Evolutionary conservation across 1,284 basidiomycete genomes (phyloP), one percentile per base, ranked within the genome.

Genomic region (Porodaedalea pini): DNA sequence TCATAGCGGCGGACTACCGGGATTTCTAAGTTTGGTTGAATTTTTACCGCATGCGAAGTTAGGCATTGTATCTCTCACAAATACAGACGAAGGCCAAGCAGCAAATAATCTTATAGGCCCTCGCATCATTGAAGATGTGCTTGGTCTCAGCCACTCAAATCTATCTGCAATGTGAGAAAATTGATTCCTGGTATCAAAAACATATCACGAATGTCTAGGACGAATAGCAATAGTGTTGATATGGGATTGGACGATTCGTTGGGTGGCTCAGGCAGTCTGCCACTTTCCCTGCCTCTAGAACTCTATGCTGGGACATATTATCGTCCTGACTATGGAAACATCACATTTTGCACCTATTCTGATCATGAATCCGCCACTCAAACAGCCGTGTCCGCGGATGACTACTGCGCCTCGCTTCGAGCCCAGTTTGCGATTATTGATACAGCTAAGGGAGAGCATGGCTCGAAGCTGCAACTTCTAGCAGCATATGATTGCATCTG

Each of bases 1-100:
- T 44, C 73, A 72, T 43, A 4, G 49, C 0, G 72, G 72, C 2
- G 56, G 61, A 6, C 29, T 69, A 31, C 69, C 69, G 2, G 73
- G 72, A 2, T 61, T 70, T 21, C 65, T 66, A 5, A 66, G 69
- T 0, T 41, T 56, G 6, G 55, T 66, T 8, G 45, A 54, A 2
- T 66, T 73, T 43, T 59, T 71, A 11, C 72, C 70, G 1, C 41
- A 57, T 4, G 66, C 71, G n/a, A 62, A 63, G 17, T 49, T 72
- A 1, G 71, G 71, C 11, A 47, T 71, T 3, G 55, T 66, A 15
- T 27, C 70, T 1, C 67, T 74, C 6, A 62, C 64, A 10, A 75
- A 74, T 25, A 64, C 61, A 0, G 70, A 62, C 37, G 57, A 54
- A n/a, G 59, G 63, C 41, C n/a, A 25, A 8, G 8, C 19, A 17